Base-by-base conservation (phyloP, 2,329 filamentous ascomycete species). In the Calonectria crousiana region DNA sequence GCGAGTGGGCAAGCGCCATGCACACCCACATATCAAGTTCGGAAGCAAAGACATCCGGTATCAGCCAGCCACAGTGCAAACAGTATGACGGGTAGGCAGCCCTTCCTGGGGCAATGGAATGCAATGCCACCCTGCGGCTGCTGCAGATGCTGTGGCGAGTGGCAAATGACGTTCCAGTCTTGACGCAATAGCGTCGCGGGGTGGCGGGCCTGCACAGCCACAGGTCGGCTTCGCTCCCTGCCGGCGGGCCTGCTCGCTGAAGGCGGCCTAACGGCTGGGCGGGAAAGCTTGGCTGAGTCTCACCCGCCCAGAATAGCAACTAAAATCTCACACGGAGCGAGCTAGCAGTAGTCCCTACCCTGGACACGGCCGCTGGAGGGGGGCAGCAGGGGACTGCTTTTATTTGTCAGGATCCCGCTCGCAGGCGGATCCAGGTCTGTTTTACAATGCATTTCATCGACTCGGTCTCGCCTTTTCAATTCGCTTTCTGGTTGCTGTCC, bases 271-370 rank as follows among this genome's bases (percentile, higher is more conserved):
- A 65, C 60, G 38, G 60, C 60, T 44, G 66, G 49, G 49, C 14
- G 51, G 34, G 34, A 53, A 53, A 68, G 32, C 49, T 44, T 49
- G 58, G 36, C 44, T 53, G 32, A 18, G 38, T 58, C 34, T 62
- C 56, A 62, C 56, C 26, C 49, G 66, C 67, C 60, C 32, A 65
- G 64, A 44, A 65, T 71, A 65, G 58, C 58, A 60, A 41, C 71
- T 73, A 73, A 73, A 73, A 69, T 73, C 71, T 73, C 71, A 73
- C 71, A 23, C 28, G 20, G 36, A 11, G 53, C 26, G 20, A 51
- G 44, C 67, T 52, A 52, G 52, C 26, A 23, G 16, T 20, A 23
- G 23, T 1, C 10, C 2, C 36, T 71, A 67, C 71, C 71, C 71
- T 72, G 30, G 56, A 69, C 53, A 49, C 14, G 9, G 13, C 52